A percentile compares a stretch with the other conserved stretches of the same genome.
phyloP scores from a whole-genome alignment of 2,329 filamentous ascomycete genomes.

The Phaeosphaeria sp. region DNA sequence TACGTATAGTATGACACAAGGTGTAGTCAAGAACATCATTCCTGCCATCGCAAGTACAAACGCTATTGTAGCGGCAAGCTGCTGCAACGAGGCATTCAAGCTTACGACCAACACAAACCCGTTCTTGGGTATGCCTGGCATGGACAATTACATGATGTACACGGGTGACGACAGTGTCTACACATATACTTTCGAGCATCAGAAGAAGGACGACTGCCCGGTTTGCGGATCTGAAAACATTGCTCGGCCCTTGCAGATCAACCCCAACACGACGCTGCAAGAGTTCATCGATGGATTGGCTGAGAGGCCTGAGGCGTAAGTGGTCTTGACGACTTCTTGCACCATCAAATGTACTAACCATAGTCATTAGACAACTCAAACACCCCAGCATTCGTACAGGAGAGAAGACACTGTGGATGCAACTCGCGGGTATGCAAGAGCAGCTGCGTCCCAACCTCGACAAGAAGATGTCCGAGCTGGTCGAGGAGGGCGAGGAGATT shows the following conservation, averaged over 20 bases:
- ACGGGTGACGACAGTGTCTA: slow-evolving; percentile 95
- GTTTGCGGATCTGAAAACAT: slow-evolving; percentile 78
- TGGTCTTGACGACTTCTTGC: slow-evolving; percentile 3
- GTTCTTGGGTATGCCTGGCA: slow-evolving; percentile 76
- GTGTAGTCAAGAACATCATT: slow-evolving; percentile 99
- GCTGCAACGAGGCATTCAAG: slow-evolving; percentile 97
- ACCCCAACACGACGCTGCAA: slow-evolving; percentile 74
- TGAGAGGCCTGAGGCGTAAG: slow-evolving; percentile 76
- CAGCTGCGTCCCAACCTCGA: slow-evolving; percentile 82
- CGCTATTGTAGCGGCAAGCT: slow-evolving; percentile 92
- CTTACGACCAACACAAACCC: slow-evolving; percentile 85
- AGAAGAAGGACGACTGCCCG: slow-evolving; percentile 92
- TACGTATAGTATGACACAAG: slow-evolving; percentile 94
- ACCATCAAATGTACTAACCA: slow-evolving; percentile 17
- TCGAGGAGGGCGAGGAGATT: slow-evolving; percentile 84
- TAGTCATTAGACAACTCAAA: slow-evolving; percentile 73
- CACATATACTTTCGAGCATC: slow-evolving; percentile 95
- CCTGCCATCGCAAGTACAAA: slow-evolving; percentile 98
- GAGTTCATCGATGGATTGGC: slow-evolving; percentile 87
- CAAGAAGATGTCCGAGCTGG: slow-evolving; percentile 77
- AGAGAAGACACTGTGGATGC: slow-evolving; percentile 88
- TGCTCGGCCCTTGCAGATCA: slow-evolving; percentile 75
- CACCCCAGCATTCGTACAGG: slow-evolving; percentile 85
- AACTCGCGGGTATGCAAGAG: slow-evolving; percentile 81
- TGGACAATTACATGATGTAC: slow-evolving; percentile 95